Evolutionary conservation across 768 basidiomycete genomes (phyloP).

Genomic region (Hortiboletus flavorubellus): DNA sequence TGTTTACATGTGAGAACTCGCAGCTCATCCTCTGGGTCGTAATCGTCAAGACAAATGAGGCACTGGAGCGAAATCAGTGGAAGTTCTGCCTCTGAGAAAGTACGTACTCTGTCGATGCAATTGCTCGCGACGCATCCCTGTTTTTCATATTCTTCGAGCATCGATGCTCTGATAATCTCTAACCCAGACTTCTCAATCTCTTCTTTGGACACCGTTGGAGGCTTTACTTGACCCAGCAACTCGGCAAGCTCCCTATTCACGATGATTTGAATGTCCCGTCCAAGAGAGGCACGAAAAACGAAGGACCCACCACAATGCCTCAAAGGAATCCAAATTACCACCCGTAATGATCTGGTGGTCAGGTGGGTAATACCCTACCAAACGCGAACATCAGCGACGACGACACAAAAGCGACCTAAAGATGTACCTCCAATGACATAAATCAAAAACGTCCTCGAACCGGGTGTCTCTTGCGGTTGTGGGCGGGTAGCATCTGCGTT

Average conservation of each 20-base stretch:
- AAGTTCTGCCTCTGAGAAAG: neutral
- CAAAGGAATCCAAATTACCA: constrained; percentile 72
- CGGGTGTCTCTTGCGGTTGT: constrained; percentile 21
- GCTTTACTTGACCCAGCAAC: constrained; percentile 76
- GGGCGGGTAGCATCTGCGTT: constrained; percentile 19
- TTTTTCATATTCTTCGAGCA: constrained; percentile 51
- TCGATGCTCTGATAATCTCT: constrained; percentile 60
- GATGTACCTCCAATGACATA: constrained; percentile 80
- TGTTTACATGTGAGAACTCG: constrained; percentile 82
- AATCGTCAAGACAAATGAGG: constrained; percentile 86
- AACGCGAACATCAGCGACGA: constrained; percentile 5
- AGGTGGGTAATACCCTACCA: constrained; percentile 83
- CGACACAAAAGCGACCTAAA: neutral
- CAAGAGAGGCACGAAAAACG: neutral
- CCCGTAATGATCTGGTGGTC: constrained; percentile 88
- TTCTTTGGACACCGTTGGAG: constrained; percentile 75
- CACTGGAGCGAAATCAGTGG: constrained; percentile 43
- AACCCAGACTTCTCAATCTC: constrained; percentile 86
- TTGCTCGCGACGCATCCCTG: constrained; percentile 68
- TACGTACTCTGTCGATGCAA: constrained; percentile 72
- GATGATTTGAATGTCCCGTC: neutral
- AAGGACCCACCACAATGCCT: constrained; percentile 63
- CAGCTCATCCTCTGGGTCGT: constrained; percentile 71
- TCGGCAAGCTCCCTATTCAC: constrained; percentile 71
- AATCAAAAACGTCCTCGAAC: constrained; percentile 72